Evolutionary conservation across 805 yeast species (phyloP).

Genomic region (Geotrichum ghanense): DNA sequence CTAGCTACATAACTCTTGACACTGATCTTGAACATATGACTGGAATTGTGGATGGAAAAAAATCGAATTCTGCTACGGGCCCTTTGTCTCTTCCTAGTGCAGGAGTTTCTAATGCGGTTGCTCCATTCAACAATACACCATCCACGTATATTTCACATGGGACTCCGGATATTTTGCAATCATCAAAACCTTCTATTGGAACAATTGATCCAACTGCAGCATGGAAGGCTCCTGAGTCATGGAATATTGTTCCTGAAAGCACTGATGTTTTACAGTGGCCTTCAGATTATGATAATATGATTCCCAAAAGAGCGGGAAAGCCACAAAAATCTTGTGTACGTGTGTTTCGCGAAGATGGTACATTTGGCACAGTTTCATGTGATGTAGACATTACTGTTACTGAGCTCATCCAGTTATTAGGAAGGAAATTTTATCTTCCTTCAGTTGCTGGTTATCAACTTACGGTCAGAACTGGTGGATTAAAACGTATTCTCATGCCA

Average conservation of each 20-base stretch:
- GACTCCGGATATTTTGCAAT: conserved; percentile 9
- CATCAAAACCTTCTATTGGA: conserved; percentile 7
- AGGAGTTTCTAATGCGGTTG: conserved; percentile 12
- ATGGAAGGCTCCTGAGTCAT: conserved; percentile 20
- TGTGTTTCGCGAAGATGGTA: conserved; percentile 73
- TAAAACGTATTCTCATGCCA: conserved; percentile 59
- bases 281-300: conserved; percentile 1
- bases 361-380: conserved; percentile 74
- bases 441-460: conserved; percentile 63
- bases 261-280: conserved; percentile 3
- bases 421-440: conserved; percentile 67
- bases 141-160: conserved; percentile 6
- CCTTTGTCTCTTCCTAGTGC: conserved; percentile 2
- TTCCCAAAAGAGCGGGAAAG: conserved; percentile 6
- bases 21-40: conserved; percentile 40
- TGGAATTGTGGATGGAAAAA: conserved; percentile 32
- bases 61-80: neutral
- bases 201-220: conserved; percentile 4
- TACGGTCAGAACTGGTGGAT: conserved; percentile 63
- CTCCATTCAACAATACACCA: conserved; percentile 14
- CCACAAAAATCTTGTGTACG: conserved; percentile 34
- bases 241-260: conserved; percentile 14
- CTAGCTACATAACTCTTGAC: conserved; percentile 25
- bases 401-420: conserved; percentile 59
- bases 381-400: conserved; percentile 66